These are phyloP conservation scores for Boletellus deceptivus DNA, from an alignment of 1,284 basidiomycete species.

Conservation along the genomic window DNA sequence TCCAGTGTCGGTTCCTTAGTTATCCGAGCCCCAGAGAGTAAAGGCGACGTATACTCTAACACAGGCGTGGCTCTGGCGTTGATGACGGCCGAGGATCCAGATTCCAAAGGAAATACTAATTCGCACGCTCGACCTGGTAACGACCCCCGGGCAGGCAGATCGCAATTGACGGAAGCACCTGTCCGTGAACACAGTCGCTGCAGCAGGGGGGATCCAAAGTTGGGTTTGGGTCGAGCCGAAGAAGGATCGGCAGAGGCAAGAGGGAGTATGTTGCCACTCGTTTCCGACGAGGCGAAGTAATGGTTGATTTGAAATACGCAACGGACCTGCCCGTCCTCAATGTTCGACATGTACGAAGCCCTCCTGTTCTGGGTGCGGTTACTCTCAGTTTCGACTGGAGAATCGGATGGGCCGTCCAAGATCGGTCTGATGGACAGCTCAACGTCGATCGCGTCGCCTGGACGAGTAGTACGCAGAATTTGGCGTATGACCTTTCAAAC, in stretches of 20 bases:
- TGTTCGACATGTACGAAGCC: slow-evolving; percentile 28
- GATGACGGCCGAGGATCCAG: slow-evolving; percentile 43
- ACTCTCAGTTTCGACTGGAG: slow-evolving; percentile 24
- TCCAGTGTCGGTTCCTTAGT: slow-evolving; percentile 72
- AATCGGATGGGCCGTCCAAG: slow-evolving; percentile 24
- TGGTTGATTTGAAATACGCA: slow-evolving; percentile 60
- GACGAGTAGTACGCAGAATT: slow-evolving; percentile 64
- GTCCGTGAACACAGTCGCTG: slow-evolving; percentile 66
- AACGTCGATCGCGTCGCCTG: slow-evolving; percentile 84
- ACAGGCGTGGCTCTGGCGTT: slow-evolving; percentile 35
- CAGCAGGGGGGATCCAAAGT: slow-evolving; percentile 62
- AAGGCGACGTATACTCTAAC: slow-evolving; percentile 42
- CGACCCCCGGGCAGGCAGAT: slow-evolving; percentile 43
- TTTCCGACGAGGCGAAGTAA: slow-evolving; percentile 24
- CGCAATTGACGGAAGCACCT: slow-evolving; percentile 56
- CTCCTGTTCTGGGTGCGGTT: slow-evolving; percentile 17
- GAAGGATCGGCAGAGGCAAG: slow-evolving; percentile 26
- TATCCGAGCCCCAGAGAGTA: slow-evolving; percentile 46
- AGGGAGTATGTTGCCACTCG: slow-evolving; percentile 17
- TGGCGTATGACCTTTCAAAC: slow-evolving; percentile 75
- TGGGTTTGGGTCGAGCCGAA: slow-evolving; percentile 45
- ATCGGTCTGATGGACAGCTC: slow-evolving; percentile 63
- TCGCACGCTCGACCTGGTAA: slow-evolving; percentile 52
- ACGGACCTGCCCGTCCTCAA: slow-evolving; percentile 35
- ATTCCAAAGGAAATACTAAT: slow-evolving; percentile 53